Evolutionary conservation across 2,329 filamentous ascomycete species (phyloP).

Genomic region (Rutstroemia sp.): DNA sequence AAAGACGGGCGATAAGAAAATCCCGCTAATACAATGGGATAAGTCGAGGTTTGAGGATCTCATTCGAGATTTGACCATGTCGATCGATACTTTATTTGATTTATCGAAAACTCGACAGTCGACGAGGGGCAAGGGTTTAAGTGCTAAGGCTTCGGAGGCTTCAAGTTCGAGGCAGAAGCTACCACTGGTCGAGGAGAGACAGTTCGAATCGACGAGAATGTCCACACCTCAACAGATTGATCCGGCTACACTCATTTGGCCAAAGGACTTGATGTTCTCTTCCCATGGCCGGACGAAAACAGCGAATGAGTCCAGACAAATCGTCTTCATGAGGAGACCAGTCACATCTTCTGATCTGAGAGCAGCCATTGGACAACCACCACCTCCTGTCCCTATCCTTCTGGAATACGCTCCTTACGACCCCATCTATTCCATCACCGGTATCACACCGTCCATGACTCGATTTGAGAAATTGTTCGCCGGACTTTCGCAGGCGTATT

Average conservation of each 20-base stretch:
- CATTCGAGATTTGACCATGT: constrained; percentile 65
- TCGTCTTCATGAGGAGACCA: constrained; percentile 28
- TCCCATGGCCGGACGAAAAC: constrained; percentile 14
- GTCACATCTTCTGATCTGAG: constrained; percentile 16
- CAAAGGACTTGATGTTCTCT: constrained; percentile 21
- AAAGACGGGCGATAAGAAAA: constrained; percentile 43
- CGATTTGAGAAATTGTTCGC: constrained; percentile 56
- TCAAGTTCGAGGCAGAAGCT: constrained; percentile 14
- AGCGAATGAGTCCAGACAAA: constrained; percentile 30
- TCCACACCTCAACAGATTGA: constrained; percentile 55
- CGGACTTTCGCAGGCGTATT: constrained; percentile 36
- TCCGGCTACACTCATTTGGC: constrained; percentile 42
- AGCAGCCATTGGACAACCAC: constrained; percentile 16
- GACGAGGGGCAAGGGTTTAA: constrained; percentile 25
- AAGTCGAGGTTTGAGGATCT: constrained; percentile 69
- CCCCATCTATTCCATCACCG: constrained; percentile 53
- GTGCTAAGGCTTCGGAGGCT: constrained; percentile 16
- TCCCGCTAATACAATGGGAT: constrained; percentile 55
- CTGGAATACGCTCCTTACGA: constrained; percentile 65
- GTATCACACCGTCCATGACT: constrained; percentile 57
- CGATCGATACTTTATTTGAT: constrained; percentile 74
- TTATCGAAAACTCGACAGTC: constrained; percentile 56
- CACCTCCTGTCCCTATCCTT: constrained; percentile 42
- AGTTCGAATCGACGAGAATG: constrained; percentile 53
- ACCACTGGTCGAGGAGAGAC: constrained; percentile 29